Base-by-base conservation (phyloP, 2,329 filamentous ascomycete species). In the Hawksworthiomyces lignivorus region DNA sequence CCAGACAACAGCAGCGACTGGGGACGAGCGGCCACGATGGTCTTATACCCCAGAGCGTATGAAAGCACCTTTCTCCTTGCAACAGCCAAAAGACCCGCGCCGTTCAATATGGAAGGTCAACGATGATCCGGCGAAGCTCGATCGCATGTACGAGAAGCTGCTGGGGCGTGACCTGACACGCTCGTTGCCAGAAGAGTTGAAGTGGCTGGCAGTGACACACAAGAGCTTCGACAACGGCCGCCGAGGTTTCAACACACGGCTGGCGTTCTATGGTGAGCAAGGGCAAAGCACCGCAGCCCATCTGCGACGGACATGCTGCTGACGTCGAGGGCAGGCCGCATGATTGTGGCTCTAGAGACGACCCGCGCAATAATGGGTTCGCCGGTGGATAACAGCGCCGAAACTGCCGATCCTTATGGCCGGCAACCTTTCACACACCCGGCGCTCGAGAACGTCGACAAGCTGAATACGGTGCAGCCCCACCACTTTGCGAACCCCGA, bases 151-250 rank as follows among this genome's bases (percentile, higher is more conserved):
- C 62, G 72, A 75, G 51, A 71, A 72, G 40, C 75, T 97, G 52
- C 66, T 97, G 42, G 90, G 89, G 6, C 70, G 69, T 35, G 79
- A 75, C 34, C 86, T 85, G 44, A 77, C 84, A 52, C 76, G 74
- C 53, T 61, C 92, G 60, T 70, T 98, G 44, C 81, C 84, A 2
- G 89, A 96, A 14, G 90, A 98, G 66, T 72, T 92, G 48, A 97
- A 96, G 68, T 98, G 92, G 92, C 69, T 97, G 56, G 89, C 89
- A 22, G 78, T 98, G 43, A 98, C 92, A 51, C 92, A 97, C 64
- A 97, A 97, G 76, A 96, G 88, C 64, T 97, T 95, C 58, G 90
- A 98, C 60, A 88, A 97, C 58, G 92, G 89, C 39, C 74, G 87
- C 56, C 82, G 89, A 70, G 90, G 90, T 1, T 95, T 90, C 67